phyloP scores from a whole-genome alignment of 129 eudicot genomes.

The Calendula officinalis region DNA sequence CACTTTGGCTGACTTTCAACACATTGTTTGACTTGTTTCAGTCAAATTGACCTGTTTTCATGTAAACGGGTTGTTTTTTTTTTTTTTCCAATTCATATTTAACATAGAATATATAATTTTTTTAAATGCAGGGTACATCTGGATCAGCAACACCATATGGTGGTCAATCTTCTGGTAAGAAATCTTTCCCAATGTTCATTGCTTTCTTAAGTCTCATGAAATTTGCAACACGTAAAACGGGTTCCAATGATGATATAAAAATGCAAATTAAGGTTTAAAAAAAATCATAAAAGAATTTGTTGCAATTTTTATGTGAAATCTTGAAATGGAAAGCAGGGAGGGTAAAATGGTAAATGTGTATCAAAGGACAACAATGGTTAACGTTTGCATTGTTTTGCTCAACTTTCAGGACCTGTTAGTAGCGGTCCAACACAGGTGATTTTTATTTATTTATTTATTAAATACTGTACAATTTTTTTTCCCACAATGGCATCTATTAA shows the following conservation, averaged over 20 bases:
- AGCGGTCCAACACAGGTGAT: constrained; percentile 43
- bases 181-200: constrained; percentile 2
- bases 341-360: background rate
- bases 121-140: constrained; percentile 53
- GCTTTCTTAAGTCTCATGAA: constrained; percentile 1
- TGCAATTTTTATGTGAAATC: constrained; percentile 7
- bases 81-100: background rate
- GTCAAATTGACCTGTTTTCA: background rate
- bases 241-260: background rate
- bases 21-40: background rate
- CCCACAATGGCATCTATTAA: background rate
- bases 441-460: background rate
- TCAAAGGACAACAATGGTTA: background rate
- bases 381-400: constrained; percentile 2
- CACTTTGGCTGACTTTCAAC: background rate
- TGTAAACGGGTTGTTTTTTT: background rate
- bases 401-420: constrained; percentile 45
- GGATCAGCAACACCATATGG: constrained; percentile 46
- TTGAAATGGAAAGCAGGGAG: background rate
- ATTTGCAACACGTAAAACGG: constrained; percentile 2
- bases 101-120: background rate
- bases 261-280: constrained; percentile 10
- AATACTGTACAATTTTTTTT: background rate
- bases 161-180: constrained; percentile 69
- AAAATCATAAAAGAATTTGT: background rate